A percentile compares a stretch with the other conserved stretches of the same genome.
Evolutionary conservation across 371 early-diverging fungal species (phyloP).

Genomic region (Dichotomocladium elegans): DNA sequence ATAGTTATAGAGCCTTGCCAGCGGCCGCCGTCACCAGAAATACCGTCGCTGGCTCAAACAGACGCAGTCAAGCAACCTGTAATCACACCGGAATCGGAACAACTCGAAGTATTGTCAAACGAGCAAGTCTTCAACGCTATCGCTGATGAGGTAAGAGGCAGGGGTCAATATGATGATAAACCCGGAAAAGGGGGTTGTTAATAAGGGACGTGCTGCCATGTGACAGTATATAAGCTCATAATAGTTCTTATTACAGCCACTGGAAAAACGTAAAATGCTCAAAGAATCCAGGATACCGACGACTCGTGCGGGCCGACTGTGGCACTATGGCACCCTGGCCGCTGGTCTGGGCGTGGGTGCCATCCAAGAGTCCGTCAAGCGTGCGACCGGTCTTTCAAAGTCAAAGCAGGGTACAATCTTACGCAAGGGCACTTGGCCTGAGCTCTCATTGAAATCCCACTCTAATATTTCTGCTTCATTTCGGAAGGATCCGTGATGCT

Average conservation of each 20-base stretch:
- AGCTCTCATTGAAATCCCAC: no score
- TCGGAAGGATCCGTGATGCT: slow-evolving; percentile 64
- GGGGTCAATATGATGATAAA: no score
- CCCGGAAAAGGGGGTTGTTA: neutral
- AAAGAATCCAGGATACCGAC: slow-evolving; percentile 66
- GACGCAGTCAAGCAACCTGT: no score
- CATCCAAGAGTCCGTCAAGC: slow-evolving; percentile 65
- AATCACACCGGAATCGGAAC: neutral
- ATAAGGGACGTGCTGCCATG: neutral
- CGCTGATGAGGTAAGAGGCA: neutral
- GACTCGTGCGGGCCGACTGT: slow-evolving; percentile 56
- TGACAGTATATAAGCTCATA: neutral
- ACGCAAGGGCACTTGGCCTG: no score
- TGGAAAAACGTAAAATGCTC: slow-evolving; percentile 15
- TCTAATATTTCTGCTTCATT: no score
- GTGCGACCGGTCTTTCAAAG: slow-evolving; percentile 54
- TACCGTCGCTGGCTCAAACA: no score
- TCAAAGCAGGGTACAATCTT: slow-evolving; percentile 30
- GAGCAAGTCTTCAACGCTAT: slow-evolving; percentile 6
- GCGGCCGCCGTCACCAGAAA: no score
- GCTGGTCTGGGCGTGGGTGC: slow-evolving; percentile 77
- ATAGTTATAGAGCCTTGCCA: no score
- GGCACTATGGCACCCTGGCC: slow-evolving; percentile 72
- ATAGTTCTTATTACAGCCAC: neutral
- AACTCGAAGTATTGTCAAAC: slow-evolving; percentile 3